phyloP scores from a whole-genome alignment of 805 yeast genomes.

The Cyberlindnera sargentensis region DNA sequence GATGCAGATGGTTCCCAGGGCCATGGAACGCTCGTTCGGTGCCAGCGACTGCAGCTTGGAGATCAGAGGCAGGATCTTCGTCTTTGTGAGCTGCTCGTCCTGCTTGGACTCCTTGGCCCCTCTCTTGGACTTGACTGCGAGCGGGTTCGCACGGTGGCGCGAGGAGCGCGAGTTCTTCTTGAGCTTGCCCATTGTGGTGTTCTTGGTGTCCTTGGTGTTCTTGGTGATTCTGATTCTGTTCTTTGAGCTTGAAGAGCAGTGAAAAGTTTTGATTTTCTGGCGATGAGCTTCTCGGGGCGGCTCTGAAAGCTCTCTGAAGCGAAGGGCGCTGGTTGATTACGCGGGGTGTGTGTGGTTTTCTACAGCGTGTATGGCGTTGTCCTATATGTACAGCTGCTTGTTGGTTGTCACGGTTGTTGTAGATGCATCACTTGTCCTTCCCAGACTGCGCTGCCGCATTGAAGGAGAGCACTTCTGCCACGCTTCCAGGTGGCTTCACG shows the following conservation, averaged over 20 bases:
- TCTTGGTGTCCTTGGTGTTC: neutral
- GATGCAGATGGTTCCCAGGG: conserved; percentile 64
- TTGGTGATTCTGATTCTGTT: neutral
- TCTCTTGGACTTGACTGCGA: conserved; percentile 22
- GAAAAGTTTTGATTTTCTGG: neutral
- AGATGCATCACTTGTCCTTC: too few species aligned
- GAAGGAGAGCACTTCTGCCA: neutral
- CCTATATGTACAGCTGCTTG: neutral
- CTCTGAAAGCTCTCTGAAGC: neutral
- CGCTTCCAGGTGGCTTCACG: conserved; percentile 7
- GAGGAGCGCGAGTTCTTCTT: conserved; percentile 58
- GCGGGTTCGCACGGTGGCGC: conserved; percentile 30
- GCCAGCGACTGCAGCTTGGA: conserved; percentile 53
- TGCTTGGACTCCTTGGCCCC: conserved; percentile 25
- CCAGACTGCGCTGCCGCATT: neutral
- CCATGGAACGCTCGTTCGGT: conserved; percentile 71
- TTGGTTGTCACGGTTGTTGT: neutral
- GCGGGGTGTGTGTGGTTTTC: too few species aligned
- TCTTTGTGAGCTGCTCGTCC: conserved; percentile 42
- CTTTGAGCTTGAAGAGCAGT: neutral
- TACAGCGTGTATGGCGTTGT: too few species aligned
- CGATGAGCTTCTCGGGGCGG: neutral
- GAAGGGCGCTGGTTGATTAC: too few species aligned
- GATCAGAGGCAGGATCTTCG: conserved; percentile 62
- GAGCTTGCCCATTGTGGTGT: conserved; percentile 23